Evolutionary conservation across 495 filamentous ascomycete genomes (phyloP).

Genomic region (Cryomyces antarcticus): DNA sequence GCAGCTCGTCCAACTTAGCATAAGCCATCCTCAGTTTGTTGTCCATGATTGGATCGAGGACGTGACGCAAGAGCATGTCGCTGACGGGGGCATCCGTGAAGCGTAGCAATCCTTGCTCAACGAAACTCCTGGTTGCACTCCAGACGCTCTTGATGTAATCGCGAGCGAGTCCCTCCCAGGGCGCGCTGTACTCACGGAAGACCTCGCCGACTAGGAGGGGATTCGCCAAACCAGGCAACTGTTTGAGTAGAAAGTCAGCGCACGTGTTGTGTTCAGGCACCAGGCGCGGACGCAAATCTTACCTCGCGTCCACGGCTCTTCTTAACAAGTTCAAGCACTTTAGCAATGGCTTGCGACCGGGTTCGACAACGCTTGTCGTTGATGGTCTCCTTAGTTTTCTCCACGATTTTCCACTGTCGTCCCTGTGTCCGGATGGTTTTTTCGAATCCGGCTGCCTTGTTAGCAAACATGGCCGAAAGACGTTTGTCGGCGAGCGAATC

Average conservation of each 20-base stretch:
- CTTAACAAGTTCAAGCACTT: not conserved
- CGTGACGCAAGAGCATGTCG: not conserved
- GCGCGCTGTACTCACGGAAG: slow-evolving; percentile 27
- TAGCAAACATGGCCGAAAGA: no score
- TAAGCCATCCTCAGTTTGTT: not conserved
- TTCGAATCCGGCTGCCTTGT: not conserved
- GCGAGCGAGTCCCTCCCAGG: slow-evolving; percentile 25
- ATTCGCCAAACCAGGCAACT: slow-evolving; percentile 32
- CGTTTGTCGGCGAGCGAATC: not conserved
- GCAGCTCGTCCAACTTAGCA: not conserved
- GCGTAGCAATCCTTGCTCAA: slow-evolving; percentile 8
- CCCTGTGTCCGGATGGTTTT: not conserved
- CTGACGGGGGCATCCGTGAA: not conserved
- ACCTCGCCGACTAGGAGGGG: slow-evolving; percentile 29
- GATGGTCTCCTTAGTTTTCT: no score
- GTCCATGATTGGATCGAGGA: not conserved
- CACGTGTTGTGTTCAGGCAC: no score
- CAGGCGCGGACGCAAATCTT: no score
- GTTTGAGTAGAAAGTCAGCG: no score
- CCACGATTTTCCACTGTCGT: no score
- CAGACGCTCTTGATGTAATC: slow-evolving; percentile 18
- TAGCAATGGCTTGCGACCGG: not conserved
- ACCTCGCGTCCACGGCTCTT: slow-evolving; percentile 20
- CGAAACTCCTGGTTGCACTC: slow-evolving; percentile 19
- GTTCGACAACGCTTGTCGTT: not conserved